phyloP scores from a whole-genome alignment of 2,329 filamentous ascomycete genomes.

The Didymella pomorum region DNA sequence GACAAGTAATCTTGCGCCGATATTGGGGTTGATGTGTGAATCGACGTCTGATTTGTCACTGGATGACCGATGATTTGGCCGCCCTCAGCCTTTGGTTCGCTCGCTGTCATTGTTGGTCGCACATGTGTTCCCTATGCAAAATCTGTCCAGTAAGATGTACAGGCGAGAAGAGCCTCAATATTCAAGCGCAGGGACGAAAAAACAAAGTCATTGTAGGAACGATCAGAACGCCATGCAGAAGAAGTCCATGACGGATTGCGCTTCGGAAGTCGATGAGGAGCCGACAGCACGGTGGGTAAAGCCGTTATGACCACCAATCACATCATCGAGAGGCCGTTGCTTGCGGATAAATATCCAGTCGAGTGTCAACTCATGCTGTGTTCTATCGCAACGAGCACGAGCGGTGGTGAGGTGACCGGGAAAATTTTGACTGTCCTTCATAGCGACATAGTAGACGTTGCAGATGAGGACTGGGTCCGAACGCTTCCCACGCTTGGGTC shows the following conservation, averaged over 20 bases:
- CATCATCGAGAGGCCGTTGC: not conserved
- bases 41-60: slow-evolving; percentile 3
- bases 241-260: slow-evolving; percentile 25
- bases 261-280: slow-evolving; percentile 22
- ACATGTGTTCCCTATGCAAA: slow-evolving; percentile 1
- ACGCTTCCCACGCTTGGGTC: not conserved
- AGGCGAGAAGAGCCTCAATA: not conserved
- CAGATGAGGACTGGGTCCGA: not conserved
- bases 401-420: not conserved
- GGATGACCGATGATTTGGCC: not conserved
- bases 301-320: slow-evolving; percentile 29
- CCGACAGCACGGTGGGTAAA: slow-evolving; percentile 21
- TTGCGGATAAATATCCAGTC: slow-evolving; percentile 5
- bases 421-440: not conserved
- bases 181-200: slow-evolving; percentile 1
- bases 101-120: slow-evolving; percentile 14
- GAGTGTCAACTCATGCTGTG: not conserved
- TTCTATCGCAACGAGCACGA: not conserved
- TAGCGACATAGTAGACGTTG: not conserved
- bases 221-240: slow-evolving; percentile 2
- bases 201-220: slow-evolving; percentile 4
- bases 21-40: not conserved
- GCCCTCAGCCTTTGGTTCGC: slow-evolving; percentile 6
- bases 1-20: slow-evolving; percentile 1
- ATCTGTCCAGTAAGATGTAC: slow-evolving; percentile 6